Conservation (phyloP, 257 asterid species). For the Solanum ossicruentum region DNA sequence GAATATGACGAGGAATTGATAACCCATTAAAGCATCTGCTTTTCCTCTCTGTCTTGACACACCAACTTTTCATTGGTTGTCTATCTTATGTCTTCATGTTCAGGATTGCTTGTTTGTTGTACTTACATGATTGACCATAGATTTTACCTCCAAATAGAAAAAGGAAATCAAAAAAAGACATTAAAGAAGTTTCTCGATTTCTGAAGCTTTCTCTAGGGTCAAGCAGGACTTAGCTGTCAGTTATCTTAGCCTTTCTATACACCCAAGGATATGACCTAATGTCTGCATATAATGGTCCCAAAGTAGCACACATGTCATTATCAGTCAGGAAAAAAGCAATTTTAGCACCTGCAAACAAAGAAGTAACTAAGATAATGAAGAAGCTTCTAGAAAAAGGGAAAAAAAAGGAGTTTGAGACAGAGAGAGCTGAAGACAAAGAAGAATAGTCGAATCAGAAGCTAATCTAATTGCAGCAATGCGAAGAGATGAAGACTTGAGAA, state of each 20-base stretch:
- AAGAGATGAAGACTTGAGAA: neutral
- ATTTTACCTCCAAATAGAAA: neutral
- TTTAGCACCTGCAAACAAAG: neutral
- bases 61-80: neutral
- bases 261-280: neutral
- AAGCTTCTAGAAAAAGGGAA: neutral
- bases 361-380: neutral
- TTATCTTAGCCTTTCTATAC: neutral
- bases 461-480: neutral
- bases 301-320: neutral
- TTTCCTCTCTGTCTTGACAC: neutral
- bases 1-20: neutral
- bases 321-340: neutral
- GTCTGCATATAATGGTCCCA: neutral
- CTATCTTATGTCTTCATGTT: neutral
- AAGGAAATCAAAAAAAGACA: neutral
- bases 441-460: neutral
- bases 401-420: neutral
- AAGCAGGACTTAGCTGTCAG: neutral
- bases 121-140: neutral
- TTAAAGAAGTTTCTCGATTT: neutral
- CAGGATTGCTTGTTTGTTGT: neutral
- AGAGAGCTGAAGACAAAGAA: neutral
- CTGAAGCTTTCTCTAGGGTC: neutral
- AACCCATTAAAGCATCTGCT: neutral